Percentiles rank a stretch among this genome's conserved stretches.
phyloP scores from a whole-genome alignment of 257 asterid genomes.

The Linaria vulgaris region DNA sequence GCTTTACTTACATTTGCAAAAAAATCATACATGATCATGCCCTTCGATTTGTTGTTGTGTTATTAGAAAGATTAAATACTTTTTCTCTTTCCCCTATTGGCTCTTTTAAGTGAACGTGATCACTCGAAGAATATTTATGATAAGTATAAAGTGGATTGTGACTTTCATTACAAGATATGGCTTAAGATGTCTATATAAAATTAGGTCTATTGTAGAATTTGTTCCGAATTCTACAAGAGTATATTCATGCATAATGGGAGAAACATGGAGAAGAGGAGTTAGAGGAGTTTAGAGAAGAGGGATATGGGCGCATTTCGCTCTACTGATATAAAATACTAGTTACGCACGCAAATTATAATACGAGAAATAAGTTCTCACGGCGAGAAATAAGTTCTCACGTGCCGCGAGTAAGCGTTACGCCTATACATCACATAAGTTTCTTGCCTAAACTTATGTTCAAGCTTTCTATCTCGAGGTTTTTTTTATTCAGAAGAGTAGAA shows the following conservation, averaged over 20 bases:
- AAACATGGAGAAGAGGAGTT: background rate
- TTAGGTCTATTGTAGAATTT: constrained; percentile 22
- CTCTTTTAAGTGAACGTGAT: constrained; percentile 36
- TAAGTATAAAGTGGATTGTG: constrained; percentile 34
- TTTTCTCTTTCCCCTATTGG: constrained; percentile 28
- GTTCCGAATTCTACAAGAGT: constrained; percentile 19
- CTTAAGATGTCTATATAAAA: constrained; percentile 7
- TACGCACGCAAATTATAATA: no score
- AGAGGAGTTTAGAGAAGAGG: no score
- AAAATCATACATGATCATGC: constrained; percentile 1
- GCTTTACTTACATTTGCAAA: constrained; percentile 19
- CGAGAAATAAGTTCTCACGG: no score
- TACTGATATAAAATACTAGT: no score
- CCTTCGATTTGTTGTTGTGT: constrained; percentile 29
- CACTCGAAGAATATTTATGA: constrained; percentile 22
- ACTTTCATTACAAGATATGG: constrained; percentile 28
- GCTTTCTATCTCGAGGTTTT: no score
- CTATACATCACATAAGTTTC: no score
- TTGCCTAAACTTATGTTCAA: no score
- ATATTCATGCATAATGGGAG: constrained; percentile 14
- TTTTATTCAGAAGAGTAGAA: no score
- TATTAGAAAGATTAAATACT: constrained; percentile 39
- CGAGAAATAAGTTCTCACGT: no score
- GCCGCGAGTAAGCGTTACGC: no score
- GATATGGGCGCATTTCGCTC: no score